Evolutionary conservation across 805 yeast genomes (phyloP).

Genomic region (Ogataea zsoltii): DNA sequence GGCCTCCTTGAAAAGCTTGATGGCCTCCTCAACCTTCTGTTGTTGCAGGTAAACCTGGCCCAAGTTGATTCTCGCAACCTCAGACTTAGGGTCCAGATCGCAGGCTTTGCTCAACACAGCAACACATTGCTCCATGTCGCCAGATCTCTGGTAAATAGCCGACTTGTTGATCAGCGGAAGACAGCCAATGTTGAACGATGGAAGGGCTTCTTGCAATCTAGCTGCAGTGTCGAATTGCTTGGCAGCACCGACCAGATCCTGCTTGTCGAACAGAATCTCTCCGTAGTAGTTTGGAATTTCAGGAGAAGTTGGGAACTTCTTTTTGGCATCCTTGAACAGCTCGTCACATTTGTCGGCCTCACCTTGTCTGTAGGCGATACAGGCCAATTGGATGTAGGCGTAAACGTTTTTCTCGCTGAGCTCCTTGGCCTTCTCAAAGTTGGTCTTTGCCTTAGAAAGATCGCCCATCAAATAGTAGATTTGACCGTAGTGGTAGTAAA

Average conservation of each 20-base stretch:
- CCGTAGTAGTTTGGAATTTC: constrained; percentile 96
- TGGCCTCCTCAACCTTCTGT: constrained; percentile 80
- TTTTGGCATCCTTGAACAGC: constrained; percentile 64
- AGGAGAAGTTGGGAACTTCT: constrained; percentile 80
- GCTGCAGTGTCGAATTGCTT: constrained; percentile 85
- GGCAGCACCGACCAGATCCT: constrained; percentile 69
- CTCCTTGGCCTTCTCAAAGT: constrained; percentile 75
- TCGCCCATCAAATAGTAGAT: constrained; percentile 79
- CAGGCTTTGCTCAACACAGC: constrained; percentile 71
- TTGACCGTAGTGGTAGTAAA: constrained; percentile 94
- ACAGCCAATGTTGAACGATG: constrained; percentile 78
- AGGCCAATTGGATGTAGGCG: constrained; percentile 90
- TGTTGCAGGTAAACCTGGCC: constrained; percentile 89
- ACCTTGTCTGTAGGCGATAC: constrained; percentile 82
- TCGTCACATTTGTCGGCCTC: constrained; percentile 58
- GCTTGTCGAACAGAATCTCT: constrained; percentile 83
- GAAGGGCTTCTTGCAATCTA: constrained; percentile 71
- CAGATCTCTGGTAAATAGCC: constrained; percentile 60
- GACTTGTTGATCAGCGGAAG: constrained; percentile 91
- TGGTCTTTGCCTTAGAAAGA: constrained; percentile 65
- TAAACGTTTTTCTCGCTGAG: constrained; percentile 75
- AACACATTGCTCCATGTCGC: constrained; percentile 58
- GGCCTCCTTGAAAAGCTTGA: constrained; percentile 77
- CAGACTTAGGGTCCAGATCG: constrained; percentile 82
- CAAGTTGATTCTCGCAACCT: constrained; percentile 84